Base-by-base conservation (phyloP, 345 rosid species). In the Populus nigra region DNA sequence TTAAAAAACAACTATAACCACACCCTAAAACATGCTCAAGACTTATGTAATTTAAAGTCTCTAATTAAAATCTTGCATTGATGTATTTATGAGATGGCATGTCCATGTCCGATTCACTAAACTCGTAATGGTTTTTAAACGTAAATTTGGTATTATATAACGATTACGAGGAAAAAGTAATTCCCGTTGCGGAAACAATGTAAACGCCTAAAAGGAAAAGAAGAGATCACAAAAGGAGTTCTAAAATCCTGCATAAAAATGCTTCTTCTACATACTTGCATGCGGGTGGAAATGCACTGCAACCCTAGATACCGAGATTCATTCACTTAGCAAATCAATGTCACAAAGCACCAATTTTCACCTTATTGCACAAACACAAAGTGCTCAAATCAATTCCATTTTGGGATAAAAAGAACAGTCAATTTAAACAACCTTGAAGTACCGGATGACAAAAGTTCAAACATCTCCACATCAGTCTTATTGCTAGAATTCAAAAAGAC, bases 381-480 rank as follows among this genome's bases (percentile, higher is more conserved):
- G 53, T 7, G 55, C 27, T 27, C 41, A 38, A 68, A 18, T 23
- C 67, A 62, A 25, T 33, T 9, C 68, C 68, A 63, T 63, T 62
- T 13, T 12, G 67, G 67, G n/a, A 61, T 5, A 50, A 53, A 80
- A 45, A 81, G 27, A 74, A 75, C 16, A 41, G 45, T 27, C 43
- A 63, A 68, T 35, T 33, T 45, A 63, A 66, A 72, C 65, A 47
- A 62, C 49, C 7, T 71, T 33, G 4, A 66, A 63, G 71, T 20
- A 69, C 25, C 68, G 39, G 23, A 65, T 68, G 23, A 75, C 41
- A 69, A 68, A 74, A 68, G 77, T 66, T 20, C 45, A 73, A 82
- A 67, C 78, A 84, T 49, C 81, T 73, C 76, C 77, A 20, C 38
- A 75, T 45, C 71, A 80, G 73, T 65, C 78, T 84, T 89, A 83